phyloP scores from a whole-genome alignment of 139 green algal species.

The Chlamydomonas sp. region DNA sequence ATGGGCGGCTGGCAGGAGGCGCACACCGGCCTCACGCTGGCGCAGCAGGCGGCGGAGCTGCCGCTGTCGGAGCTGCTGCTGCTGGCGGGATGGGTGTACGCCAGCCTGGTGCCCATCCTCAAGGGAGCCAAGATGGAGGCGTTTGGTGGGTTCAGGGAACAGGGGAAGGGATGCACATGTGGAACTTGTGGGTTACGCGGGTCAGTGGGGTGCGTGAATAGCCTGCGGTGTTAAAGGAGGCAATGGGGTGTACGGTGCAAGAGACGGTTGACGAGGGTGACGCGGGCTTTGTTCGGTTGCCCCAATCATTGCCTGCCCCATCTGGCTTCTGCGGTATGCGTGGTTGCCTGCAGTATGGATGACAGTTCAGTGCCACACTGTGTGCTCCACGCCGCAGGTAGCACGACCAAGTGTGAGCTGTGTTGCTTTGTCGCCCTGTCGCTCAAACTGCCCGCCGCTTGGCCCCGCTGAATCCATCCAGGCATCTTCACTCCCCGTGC shows the following conservation, averaged over 20 bases:
- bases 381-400: neutral
- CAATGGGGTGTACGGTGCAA: neutral
- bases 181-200: neutral
- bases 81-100: conserved; percentile 57
- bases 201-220: neutral
- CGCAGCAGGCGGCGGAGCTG: conserved; percentile 54
- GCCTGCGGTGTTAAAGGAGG: neutral
- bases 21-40: conserved; percentile 56
- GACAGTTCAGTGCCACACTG: neutral
- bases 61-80: conserved; percentile 6
- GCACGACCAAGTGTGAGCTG: too few species aligned
- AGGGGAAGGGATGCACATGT: neutral
- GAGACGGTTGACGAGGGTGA: too few species aligned
- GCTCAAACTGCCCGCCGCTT: neutral
- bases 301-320: too few species aligned
- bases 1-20: conserved; percentile 61
- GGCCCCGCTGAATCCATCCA: conserved; percentile 9
- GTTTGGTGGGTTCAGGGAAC: conserved; percentile 58
- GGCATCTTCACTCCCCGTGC: conserved; percentile 70
- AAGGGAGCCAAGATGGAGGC: conserved; percentile 79
- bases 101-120: conserved; percentile 76
- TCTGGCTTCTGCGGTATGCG: too few species aligned
- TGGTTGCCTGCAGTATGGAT: neutral
- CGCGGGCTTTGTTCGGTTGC: too few species aligned
- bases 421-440: too few species aligned